These are phyloP conservation scores for Penicillium digitatum DNA, from an alignment of 2,329 filamentous ascomycete genomes.

Conservation along the genomic window DNA sequence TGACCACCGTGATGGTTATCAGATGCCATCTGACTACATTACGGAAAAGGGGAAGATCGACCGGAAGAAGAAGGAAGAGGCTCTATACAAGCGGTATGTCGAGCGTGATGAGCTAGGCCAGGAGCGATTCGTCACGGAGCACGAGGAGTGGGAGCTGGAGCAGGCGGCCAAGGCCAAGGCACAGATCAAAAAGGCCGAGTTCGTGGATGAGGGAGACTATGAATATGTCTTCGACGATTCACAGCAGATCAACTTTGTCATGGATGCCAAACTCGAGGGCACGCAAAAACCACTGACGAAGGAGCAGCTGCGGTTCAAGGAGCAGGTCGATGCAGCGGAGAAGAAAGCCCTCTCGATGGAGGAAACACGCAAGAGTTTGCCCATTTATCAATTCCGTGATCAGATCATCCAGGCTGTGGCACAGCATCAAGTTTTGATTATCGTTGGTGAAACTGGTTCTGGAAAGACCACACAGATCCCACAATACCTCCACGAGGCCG, in stretches of 20 bases:
- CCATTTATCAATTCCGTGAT: slow-evolving; percentile 83
- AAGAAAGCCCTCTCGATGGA: slow-evolving; percentile 84
- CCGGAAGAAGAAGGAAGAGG: slow-evolving; percentile 79
- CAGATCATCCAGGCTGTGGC: slow-evolving; percentile 82
- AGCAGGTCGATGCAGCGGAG: slow-evolving; percentile 83
- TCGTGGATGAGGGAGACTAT: slow-evolving; percentile 76
- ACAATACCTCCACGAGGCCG: slow-evolving; percentile 88
- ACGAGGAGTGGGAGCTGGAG: slow-evolving; percentile 93
- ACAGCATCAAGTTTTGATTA: slow-evolving; percentile 80
- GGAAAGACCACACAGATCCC: slow-evolving; percentile 95
- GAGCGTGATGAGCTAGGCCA: slow-evolving; percentile 82
- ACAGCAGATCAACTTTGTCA: slow-evolving; percentile 79
- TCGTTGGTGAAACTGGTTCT: slow-evolving; percentile 90
- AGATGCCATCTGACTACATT: slow-evolving; percentile 91
- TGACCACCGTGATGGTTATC: slow-evolving; percentile 86
- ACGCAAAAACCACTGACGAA: slow-evolving; percentile 68
- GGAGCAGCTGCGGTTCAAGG: slow-evolving; percentile 73
- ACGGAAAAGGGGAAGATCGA: slow-evolving; percentile 90
- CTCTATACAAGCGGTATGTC: slow-evolving; percentile 84
- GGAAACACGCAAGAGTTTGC: slow-evolving; percentile 83
- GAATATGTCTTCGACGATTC: slow-evolving; percentile 89
- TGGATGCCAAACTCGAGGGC: slow-evolving; percentile 68
- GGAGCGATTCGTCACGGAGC: slow-evolving; percentile 85
- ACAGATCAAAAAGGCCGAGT: slow-evolving; percentile 71
- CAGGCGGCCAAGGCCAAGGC: slow-evolving; percentile 83